A percentile compares a stretch with the other conserved stretches of the same genome.
Conservation (phyloP, 768 basidiomycete species). For the Dendrothele bispora region DNA sequence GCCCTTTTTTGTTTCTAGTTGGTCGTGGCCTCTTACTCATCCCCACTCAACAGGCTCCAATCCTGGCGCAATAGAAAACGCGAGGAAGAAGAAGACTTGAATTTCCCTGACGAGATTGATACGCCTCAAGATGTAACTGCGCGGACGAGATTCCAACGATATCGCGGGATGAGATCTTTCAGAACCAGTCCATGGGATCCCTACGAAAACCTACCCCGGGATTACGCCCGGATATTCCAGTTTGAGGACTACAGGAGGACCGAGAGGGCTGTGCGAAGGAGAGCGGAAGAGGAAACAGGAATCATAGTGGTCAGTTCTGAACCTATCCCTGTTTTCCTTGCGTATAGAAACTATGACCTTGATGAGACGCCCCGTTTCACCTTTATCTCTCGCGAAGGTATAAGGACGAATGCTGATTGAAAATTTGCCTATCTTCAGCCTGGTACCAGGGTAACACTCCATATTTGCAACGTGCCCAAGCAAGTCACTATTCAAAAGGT, state of each 20-base stretch:
- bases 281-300: conserved; percentile 59
- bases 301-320: conserved; percentile 60
- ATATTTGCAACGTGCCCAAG: conserved; percentile 73
- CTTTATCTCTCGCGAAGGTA: too few species aligned
- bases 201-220: conserved; percentile 90
- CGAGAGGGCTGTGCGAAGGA: conserved; percentile 64
- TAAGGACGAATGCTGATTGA: too few species aligned
- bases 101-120: conserved; percentile 97
- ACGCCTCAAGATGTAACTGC: conserved; percentile 87
- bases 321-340: not conserved
- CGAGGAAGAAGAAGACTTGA: conserved; percentile 77
- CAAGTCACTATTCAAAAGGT: conserved; percentile 35
- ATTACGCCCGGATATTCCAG: conserved; percentile 95
- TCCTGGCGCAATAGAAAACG: conserved; percentile 69
- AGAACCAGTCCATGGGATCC: conserved; percentile 98
- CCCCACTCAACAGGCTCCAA: conserved; percentile 47
- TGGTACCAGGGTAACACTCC: conserved; percentile 77
- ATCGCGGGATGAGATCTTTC: conserved; percentile 88
- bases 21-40: conserved; percentile 10
- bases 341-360: not conserved
- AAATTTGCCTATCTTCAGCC: too few species aligned
- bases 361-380: too few species aligned
- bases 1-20: not conserved
- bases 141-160: conserved; percentile 83
- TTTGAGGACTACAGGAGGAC: conserved; percentile 94